Conservation (phyloP, 805 yeast species). For the Kodamaea hsintzibuensis region DNA sequence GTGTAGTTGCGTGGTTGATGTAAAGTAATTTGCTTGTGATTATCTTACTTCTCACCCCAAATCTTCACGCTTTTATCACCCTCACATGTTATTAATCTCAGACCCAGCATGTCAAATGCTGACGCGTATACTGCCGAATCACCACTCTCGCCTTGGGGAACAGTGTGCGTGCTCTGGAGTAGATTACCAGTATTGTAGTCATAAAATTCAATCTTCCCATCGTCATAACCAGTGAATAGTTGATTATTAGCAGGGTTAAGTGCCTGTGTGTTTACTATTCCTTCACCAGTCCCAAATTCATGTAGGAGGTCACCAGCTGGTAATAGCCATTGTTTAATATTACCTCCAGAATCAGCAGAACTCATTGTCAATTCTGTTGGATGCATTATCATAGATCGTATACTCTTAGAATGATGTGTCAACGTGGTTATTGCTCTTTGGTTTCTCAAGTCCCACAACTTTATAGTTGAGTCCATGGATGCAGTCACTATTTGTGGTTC, state of each 20-base stretch:
- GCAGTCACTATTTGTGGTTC: slow-evolving; percentile 87
- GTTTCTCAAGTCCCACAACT: slow-evolving; percentile 88
- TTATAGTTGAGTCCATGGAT: slow-evolving; percentile 81
- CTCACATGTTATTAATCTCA: slow-evolving; percentile 81
- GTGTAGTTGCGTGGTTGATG: too few species aligned
- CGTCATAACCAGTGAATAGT: slow-evolving; percentile 79
- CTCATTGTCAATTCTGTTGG: slow-evolving; percentile 73
- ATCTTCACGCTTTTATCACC: slow-evolving; percentile 85
- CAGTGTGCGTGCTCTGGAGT: slow-evolving; percentile 54
- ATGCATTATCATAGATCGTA: slow-evolving; percentile 70
- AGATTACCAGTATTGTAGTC: slow-evolving; percentile 74
- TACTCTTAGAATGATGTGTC: slow-evolving; percentile 83
- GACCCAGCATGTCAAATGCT: slow-evolving; percentile 76
- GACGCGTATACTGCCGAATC: slow-evolving; percentile 71
- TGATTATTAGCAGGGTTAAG: slow-evolving; percentile 61
- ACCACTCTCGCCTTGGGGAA: slow-evolving; percentile 68
- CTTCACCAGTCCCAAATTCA: slow-evolving; percentile 47
- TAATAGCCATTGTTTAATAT: slow-evolving; percentile 75
- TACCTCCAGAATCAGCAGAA: slow-evolving; percentile 76
- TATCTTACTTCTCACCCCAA: slow-evolving; percentile 49
- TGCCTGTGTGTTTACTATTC: slow-evolving; percentile 67
- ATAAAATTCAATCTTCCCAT: slow-evolving; percentile 74
- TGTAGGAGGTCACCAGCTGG: slow-evolving; percentile 71
- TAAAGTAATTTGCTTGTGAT: too few species aligned
- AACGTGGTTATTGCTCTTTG: slow-evolving; percentile 70